Evolutionary conservation across 1,284 basidiomycete genomes (phyloP), one percentile per base, ranked within the genome.

Genomic region (Fistulinella cinereoalba): DNA sequence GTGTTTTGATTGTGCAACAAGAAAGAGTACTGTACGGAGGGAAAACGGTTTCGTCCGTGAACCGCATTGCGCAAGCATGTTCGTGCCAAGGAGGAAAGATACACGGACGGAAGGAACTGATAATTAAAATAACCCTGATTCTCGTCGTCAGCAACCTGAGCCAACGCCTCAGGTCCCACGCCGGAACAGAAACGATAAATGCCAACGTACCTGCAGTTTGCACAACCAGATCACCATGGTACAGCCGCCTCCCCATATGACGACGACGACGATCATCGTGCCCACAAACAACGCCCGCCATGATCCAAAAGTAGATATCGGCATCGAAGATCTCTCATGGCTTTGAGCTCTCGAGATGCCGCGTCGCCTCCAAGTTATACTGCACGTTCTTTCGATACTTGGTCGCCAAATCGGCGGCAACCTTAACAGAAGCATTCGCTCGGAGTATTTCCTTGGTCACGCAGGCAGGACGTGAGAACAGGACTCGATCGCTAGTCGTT

Each of bases 321-420:
- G n/a, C 6, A 32, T 16, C 23, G 21, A 31, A 31, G 15, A 44
- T 19, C 33, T 21, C 4, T 54, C 38, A 47, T 23, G 13, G 40
- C 43, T 31, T 46, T 25, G 38, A 32, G 44, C 43, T 61, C 65
- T 10, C n/a, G n/a, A n/a, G n/a, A n/a, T 66, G 62, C 52, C 71
- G 76, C 16, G 79, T 84, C 31, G 85, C 85, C 55, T 85, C 84
- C 51, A 93, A 64, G 62, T 93, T 93, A 61, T 90, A 92, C 62
- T 85, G 83, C 36, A 91, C 89, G 66, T 92, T 93, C 66, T 88
- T 83, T 53, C 83, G 75, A 65, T 93, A 93, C 64, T 90, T 91
- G 29, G 80, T 80, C 29, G 83, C 78, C 18, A 94, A 72, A 63
- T 91, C 82, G 1, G 90, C 83, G 0, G 91, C 85, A 29, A 79